Evolutionary conservation across 768 basidiomycete genomes (phyloP).

Genomic region (Lepiota subincarnata): DNA sequence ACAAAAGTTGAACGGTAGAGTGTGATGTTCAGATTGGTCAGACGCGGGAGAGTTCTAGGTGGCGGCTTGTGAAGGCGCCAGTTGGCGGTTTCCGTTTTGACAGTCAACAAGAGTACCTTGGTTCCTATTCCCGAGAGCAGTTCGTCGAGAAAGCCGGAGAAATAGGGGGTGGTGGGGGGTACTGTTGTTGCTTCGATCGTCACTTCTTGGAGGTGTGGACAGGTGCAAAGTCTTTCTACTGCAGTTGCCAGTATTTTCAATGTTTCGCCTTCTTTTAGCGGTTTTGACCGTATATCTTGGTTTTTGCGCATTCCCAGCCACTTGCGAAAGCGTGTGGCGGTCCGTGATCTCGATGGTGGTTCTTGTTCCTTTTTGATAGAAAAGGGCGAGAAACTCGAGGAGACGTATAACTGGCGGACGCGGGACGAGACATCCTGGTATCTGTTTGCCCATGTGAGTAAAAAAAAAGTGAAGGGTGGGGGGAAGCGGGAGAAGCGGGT

Average conservation of each 20-base stretch:
- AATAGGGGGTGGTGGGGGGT: conserved; percentile 19
- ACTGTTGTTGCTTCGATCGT: conserved; percentile 23
- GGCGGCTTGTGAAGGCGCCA: too few species aligned
- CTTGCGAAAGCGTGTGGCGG: background rate
- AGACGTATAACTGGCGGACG: conserved; percentile 22
- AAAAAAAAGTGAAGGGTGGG: too few species aligned
- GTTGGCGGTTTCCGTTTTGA: too few species aligned
- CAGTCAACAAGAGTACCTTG: background rate
- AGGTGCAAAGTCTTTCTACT: conserved; percentile 11
- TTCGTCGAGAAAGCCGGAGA: conserved; percentile 9
- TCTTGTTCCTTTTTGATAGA: conserved; percentile 12
- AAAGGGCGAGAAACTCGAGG: conserved; percentile 24
- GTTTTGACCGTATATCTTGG: background rate
- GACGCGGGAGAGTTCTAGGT: too few species aligned
- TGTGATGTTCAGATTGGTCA: too few species aligned
- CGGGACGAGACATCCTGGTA: conserved; percentile 18
- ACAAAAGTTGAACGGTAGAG: too few species aligned
- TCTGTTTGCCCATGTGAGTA: too few species aligned
- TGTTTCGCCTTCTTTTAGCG: background rate
- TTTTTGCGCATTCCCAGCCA: background rate
- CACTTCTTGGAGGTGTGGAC: conserved; percentile 20
- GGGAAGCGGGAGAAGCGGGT: too few species aligned
- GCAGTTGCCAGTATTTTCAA: conserved; percentile 15
- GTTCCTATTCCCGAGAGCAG: background rate
- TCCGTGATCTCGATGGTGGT: background rate